phyloP scores from a whole-genome alignment of 768 basidiomycete species.

The Filobasidium floriforme region DNA sequence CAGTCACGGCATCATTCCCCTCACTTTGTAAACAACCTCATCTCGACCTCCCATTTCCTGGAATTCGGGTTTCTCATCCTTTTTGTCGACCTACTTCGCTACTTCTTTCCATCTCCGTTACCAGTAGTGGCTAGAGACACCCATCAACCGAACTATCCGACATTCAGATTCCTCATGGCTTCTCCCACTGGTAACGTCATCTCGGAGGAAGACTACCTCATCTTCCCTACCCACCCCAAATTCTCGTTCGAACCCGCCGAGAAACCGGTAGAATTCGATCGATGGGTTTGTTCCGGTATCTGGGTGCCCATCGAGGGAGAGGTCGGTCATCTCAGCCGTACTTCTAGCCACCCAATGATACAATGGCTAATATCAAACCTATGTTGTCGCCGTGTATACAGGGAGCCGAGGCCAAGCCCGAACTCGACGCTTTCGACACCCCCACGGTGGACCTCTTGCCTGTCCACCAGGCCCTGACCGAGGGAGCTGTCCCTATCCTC shows the following conservation, averaged over 20 bases:
- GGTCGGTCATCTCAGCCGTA: neutral
- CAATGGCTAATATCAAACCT: no score
- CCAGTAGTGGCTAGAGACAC: no score
- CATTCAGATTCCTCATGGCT: neutral
- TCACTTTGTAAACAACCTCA: no score
- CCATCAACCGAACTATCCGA: neutral
- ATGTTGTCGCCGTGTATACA: no score
- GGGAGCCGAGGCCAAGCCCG: no score
- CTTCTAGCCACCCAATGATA: neutral
- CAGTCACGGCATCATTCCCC: no score
- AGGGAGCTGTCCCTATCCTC: neutral
- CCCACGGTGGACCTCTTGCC: neutral
- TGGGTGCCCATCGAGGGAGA: neutral
- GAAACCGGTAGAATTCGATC: neutral
- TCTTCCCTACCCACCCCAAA: slow-evolving; percentile 2
- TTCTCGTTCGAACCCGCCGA: neutral
- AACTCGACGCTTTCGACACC: neutral
- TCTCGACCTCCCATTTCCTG: no score
- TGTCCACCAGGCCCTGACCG: neutral
- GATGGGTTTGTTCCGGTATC: slow-evolving; percentile 6
- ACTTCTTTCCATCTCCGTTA: no score
- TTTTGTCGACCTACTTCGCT: no score
- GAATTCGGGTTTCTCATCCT: no score
- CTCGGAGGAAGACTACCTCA: neutral
- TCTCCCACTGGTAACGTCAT: neutral